phyloP scores from a whole-genome alignment of 1,284 basidiomycete species.

The Ustilago hordei region DNA sequence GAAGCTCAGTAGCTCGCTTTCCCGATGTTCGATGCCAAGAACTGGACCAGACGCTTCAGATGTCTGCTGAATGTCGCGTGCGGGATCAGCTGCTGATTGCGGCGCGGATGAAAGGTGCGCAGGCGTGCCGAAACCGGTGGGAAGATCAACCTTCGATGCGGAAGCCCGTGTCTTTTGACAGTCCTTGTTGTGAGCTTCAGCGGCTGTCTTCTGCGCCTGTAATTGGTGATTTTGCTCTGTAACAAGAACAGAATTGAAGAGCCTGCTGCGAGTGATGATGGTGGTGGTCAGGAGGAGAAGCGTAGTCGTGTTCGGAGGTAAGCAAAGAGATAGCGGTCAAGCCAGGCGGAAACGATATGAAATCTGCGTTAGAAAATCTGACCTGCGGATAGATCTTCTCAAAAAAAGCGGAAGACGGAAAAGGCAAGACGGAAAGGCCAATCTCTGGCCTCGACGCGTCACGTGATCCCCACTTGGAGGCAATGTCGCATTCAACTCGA shows the following conservation, averaged over 20 bases:
- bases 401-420: constrained; percentile 3
- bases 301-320: background rate
- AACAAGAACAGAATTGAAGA: background rate
- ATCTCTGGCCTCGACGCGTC: constrained; percentile 12
- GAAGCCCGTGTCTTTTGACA: background rate
- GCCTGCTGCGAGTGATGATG: background rate
- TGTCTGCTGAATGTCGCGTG: background rate
- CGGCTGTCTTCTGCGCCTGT: too few species aligned
- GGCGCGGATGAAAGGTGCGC: background rate
- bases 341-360: constrained; percentile 7
- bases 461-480: constrained; percentile 11
- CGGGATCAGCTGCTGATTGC: background rate
- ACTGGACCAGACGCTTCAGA: background rate
- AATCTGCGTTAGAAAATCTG: background rate
- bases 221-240: too few species aligned
- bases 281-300: background rate
- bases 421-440: background rate
- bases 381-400: constrained; percentile 1
- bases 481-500: background rate
- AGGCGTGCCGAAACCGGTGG: background rate
- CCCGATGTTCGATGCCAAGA: background rate
- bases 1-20: background rate
- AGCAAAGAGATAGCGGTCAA: background rate
- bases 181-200: too few species aligned
- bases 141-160: background rate